Conservation (phyloP, 2,329 filamentous ascomycete species). For the Aspergillus oerlinghausenensis region DNA sequence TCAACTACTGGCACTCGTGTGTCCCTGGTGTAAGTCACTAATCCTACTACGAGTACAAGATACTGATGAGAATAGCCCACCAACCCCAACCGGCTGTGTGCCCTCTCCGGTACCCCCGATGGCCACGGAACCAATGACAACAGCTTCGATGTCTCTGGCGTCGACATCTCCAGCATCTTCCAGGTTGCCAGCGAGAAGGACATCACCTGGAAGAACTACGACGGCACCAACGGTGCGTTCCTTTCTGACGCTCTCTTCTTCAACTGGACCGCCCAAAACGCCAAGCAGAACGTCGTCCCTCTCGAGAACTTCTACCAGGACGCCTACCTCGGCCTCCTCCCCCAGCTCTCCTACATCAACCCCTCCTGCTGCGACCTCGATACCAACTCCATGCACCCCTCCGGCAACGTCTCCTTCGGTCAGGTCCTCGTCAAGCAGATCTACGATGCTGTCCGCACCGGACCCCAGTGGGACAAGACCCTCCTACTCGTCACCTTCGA, state of each 20-base stretch:
- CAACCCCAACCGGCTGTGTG: conserved; percentile 36
- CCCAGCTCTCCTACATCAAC: conserved; percentile 35
- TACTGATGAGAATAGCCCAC: conserved; percentile 29
- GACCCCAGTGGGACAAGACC: conserved; percentile 34
- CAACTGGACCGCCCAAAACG: conserved; percentile 19
- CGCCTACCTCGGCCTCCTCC: conserved; percentile 26
- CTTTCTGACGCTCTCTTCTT: conserved; percentile 25
- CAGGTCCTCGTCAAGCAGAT: conserved; percentile 35
- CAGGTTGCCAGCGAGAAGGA: conserved; percentile 26
- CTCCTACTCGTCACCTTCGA: conserved; percentile 33
- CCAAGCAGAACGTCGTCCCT: not conserved
- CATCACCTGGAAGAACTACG: conserved; percentile 30
- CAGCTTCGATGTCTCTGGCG: conserved; percentile 11
- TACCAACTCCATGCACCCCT: conserved; percentile 24
- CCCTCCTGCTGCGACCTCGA: conserved; percentile 38
- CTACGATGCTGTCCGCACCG: conserved; percentile 32
- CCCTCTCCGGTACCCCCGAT: conserved; percentile 22
- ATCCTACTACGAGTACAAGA: not conserved
- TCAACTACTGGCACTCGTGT: conserved; percentile 42
- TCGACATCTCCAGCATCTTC: conserved; percentile 32
- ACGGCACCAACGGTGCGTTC: conserved; percentile 13
- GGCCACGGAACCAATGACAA: conserved; percentile 27
- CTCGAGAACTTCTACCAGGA: conserved; percentile 22
- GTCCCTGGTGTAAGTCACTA: conserved; percentile 33
- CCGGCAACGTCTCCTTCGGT: conserved; percentile 32